phyloP scores from a whole-genome alignment of 495 filamentous ascomycete species.

The Penicillium desertorum region DNA sequence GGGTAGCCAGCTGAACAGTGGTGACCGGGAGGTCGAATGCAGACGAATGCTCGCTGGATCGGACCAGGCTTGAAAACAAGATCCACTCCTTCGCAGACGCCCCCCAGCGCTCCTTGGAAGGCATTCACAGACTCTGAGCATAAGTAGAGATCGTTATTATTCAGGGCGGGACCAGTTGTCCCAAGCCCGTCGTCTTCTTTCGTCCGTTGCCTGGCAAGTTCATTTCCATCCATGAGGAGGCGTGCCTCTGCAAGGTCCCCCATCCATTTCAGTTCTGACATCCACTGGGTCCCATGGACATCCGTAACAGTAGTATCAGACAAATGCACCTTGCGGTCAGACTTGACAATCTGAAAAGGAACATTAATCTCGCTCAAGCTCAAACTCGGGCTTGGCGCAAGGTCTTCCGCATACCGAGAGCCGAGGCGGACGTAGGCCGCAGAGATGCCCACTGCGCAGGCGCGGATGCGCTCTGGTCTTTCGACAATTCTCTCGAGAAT shows the following conservation, averaged over 20 bases:
- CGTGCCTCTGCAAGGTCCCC: constrained; percentile 74
- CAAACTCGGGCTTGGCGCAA: constrained; percentile 60
- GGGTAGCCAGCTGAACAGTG: constrained; percentile 87
- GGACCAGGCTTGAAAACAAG: constrained; percentile 65
- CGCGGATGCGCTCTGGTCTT: constrained; percentile 86
- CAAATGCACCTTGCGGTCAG: constrained; percentile 61
- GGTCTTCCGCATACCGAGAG: constrained; percentile 71
- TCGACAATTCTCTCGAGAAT: constrained; percentile 79
- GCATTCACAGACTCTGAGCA: constrained; percentile 81
- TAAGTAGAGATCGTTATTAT: constrained; percentile 70
- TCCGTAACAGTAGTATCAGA: constrained; percentile 70
- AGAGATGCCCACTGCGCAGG: constrained; percentile 74
- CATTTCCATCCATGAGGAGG: constrained; percentile 69
- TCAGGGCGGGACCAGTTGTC: constrained; percentile 61
- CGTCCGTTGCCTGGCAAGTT: constrained; percentile 63
- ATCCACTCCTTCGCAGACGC: constrained; percentile 89
- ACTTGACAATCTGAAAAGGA: constrained; percentile 79
- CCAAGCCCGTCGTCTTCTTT: constrained; percentile 41
- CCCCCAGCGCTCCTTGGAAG: constrained; percentile 83
- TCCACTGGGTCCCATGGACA: constrained; percentile 85
- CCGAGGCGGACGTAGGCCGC: constrained; percentile 88
- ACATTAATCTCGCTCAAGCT: constrained; percentile 49
- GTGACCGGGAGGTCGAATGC: constrained; percentile 83
- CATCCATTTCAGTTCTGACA: constrained; percentile 85
- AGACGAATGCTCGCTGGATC: constrained; percentile 74